A percentile compares a stretch with the other conserved stretches of the same genome.
phyloP scores from a whole-genome alignment of 768 basidiomycete genomes.

The Holtermannia corniformis region DNA sequence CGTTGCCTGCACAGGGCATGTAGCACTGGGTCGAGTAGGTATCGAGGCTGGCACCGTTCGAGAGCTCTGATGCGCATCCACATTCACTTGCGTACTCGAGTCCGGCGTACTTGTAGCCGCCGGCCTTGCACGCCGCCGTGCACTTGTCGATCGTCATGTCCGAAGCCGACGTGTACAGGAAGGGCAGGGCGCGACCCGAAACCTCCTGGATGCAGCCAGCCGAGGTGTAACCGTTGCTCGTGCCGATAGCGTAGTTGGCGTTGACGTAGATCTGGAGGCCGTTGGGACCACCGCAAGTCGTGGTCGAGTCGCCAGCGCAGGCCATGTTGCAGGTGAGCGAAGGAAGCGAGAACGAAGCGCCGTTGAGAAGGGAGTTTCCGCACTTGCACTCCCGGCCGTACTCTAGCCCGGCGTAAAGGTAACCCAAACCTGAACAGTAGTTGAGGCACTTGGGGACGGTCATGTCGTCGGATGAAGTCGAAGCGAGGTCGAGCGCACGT shows the following conservation, averaged over 20 bases:
- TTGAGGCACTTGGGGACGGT: conserved; percentile 12
- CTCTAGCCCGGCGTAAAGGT: conserved; percentile 14
- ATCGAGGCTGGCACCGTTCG: conserved; percentile 18
- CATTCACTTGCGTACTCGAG: conserved; percentile 25
- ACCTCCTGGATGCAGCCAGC: conserved; percentile 25
- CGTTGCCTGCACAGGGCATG: conserved; percentile 29
- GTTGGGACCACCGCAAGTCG: conserved; percentile 15
- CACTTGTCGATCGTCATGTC: conserved; percentile 18
- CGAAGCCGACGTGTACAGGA: conserved; percentile 11
- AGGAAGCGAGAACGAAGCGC: background rate
- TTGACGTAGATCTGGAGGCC: conserved; percentile 14
- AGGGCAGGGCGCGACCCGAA: conserved; percentile 13
- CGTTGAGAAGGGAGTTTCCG: conserved; percentile 4
- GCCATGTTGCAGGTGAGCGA: conserved; percentile 11
- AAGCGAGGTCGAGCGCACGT: conserved; percentile 5
- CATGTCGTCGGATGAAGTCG: conserved; percentile 11
- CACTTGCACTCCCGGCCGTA: conserved; percentile 20
- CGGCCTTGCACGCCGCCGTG: conserved; percentile 6
- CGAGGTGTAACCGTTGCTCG: conserved; percentile 13
- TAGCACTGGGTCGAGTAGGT: conserved; percentile 13
- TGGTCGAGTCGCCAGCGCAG: conserved; percentile 13
- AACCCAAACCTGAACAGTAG: conserved; percentile 9
- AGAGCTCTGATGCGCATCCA: conserved; percentile 20
- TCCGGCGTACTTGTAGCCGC: conserved; percentile 15
- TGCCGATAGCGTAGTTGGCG: conserved; percentile 10